Evolutionary conservation across 306 rosid species (phyloP).

Genomic region (Lotus japonicus): DNA sequence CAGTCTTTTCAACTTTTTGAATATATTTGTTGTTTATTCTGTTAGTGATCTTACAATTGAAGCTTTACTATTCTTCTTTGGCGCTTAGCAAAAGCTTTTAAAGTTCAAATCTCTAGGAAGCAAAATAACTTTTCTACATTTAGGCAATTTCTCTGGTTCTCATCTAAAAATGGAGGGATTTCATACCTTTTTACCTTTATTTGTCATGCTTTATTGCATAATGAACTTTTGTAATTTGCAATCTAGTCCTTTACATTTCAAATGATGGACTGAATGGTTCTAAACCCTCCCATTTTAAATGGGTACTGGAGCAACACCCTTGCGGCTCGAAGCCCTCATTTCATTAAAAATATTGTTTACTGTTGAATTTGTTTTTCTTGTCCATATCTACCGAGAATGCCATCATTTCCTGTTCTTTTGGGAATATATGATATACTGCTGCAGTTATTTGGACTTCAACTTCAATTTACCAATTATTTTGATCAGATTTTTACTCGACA

Average conservation of each 20-base stretch:
- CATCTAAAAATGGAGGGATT: too few relatives aligned
- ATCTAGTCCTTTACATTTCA: too few relatives aligned
- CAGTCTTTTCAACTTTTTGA: neutral
- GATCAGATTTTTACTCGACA: constrained; percentile 33
- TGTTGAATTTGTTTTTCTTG: neutral
- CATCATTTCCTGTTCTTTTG: neutral
- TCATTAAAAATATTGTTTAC: neutral
- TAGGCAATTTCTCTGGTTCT: too few relatives aligned
- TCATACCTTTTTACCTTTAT: too few relatives aligned
- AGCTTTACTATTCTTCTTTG: neutral
- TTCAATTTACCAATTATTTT: neutral
- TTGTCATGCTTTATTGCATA: too few relatives aligned
- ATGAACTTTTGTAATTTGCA: too few relatives aligned
- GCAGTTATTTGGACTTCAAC: neutral
- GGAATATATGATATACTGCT: neutral
- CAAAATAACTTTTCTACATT: neutral
- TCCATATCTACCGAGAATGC: neutral
- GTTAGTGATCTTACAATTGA: constrained; percentile 1
- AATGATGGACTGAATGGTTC: too few relatives aligned
- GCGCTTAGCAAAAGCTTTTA: neutral
- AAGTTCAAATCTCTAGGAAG: neutral
- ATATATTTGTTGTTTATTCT: neutral
- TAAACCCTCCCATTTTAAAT: too few relatives aligned
- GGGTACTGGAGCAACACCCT: too few relatives aligned
- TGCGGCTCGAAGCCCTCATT: neutral